These are phyloP conservation scores for Paralagenidium karlingii DNA, from an alignment of 352 stramenopile species.

Conservation along the genomic window DNA sequence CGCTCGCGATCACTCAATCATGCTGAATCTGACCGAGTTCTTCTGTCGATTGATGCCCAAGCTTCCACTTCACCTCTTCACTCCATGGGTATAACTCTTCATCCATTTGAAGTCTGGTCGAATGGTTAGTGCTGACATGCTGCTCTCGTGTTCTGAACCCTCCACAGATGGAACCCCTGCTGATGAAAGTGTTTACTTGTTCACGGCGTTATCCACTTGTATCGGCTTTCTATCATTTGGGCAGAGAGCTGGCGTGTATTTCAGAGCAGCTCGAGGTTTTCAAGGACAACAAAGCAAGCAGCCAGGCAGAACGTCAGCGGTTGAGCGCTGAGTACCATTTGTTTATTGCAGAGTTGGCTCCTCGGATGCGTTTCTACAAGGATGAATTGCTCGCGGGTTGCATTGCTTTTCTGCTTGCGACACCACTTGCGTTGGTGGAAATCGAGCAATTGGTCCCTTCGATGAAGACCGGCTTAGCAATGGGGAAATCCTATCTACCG, in stretches of 20 bases:
- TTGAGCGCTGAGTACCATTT: conserved; percentile 13
- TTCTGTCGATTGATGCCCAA: conserved; percentile 34
- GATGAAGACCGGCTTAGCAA: conserved; percentile 29
- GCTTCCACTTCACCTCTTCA: conserved; percentile 10
- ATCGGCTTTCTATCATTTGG: conserved; percentile 51
- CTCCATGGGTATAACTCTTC: conserved; percentile 29
- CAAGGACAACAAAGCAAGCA: background rate
- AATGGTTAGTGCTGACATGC: no score
- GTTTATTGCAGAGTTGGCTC: conserved; percentile 31
- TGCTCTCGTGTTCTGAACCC: no score
- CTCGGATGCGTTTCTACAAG: conserved; percentile 55
- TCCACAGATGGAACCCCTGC: no score
- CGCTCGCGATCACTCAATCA: conserved; percentile 62
- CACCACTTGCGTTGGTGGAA: conserved; percentile 23
- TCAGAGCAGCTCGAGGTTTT: conserved; percentile 16
- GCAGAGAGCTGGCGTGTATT: conserved; percentile 18
- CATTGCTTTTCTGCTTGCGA: conserved; percentile 39
- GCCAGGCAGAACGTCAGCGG: background rate
- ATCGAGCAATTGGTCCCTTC: conserved; percentile 16
- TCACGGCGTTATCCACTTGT: conserved; percentile 23
- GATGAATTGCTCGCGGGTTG: conserved; percentile 59
- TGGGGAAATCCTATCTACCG: conserved; percentile 51
- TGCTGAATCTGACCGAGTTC: conserved; percentile 73
- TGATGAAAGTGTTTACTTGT: conserved; percentile 20
- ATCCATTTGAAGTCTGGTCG: no score